A percentile compares a stretch with the other conserved stretches of the same genome.
Evolutionary conservation across 2,329 filamentous ascomycete species (phyloP).

Genomic region (Phaeoacremonium minimum): DNA sequence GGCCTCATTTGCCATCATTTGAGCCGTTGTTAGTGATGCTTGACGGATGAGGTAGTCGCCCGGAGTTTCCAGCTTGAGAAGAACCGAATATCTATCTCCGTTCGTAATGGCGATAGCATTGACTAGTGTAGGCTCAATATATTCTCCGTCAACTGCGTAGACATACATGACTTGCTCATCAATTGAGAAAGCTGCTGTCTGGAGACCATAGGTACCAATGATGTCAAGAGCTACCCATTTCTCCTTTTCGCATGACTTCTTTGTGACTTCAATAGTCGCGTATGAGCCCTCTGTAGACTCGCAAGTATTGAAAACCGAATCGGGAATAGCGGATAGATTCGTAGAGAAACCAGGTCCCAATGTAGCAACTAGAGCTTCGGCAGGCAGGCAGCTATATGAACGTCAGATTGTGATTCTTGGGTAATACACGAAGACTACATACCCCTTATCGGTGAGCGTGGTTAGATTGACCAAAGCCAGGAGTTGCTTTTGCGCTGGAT

Average conservation of each 20-base stretch:
- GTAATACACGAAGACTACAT: conserved; percentile 3
- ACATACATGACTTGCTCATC: conserved; percentile 50
- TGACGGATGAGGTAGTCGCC: conserved; percentile 52
- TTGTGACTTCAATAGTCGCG: conserved; percentile 36
- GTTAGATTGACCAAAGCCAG: conserved; percentile 21
- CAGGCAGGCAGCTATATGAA: conserved; percentile 33
- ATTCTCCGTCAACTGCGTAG: conserved; percentile 49
- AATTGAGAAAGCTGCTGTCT: conserved; percentile 40
- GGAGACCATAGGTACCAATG: conserved; percentile 45
- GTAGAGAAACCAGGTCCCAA: conserved; percentile 16
- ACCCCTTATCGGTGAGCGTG: conserved; percentile 36
- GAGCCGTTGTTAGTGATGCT: conserved; percentile 41
- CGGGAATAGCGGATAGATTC: conserved; percentile 32
- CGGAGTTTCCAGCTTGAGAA: conserved; percentile 38
- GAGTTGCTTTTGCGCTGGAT: conserved; percentile 21
- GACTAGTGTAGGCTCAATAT: conserved; percentile 46
- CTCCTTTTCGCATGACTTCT: conserved; percentile 11
- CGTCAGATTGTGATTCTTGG: conserved; percentile 1
- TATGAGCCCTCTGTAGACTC: conserved; percentile 34
- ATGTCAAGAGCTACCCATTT: conserved; percentile 51
- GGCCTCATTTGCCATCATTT: conserved; percentile 51
- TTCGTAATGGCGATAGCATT: conserved; percentile 43
- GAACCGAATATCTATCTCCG: conserved; percentile 48
- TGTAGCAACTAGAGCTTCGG: conserved; percentile 33
- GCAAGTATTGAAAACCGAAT: conserved; percentile 40